phyloP scores from a whole-genome alignment of 2,329 filamentous ascomycete genomes.

The Aspergillus sp. region DNA sequence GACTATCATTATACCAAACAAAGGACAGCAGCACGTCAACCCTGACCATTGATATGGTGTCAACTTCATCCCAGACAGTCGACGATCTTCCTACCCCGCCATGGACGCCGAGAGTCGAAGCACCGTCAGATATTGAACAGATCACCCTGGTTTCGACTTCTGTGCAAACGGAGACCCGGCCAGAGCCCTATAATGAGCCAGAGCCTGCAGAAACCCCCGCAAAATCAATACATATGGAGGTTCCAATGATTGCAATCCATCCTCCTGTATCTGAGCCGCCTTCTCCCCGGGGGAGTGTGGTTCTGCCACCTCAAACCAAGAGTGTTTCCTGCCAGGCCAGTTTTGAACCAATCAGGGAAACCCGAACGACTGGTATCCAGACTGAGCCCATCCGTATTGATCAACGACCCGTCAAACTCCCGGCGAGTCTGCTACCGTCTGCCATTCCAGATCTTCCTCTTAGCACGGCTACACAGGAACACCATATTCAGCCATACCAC shows the following conservation, averaged over 20 bases:
- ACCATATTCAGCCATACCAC: conserved; percentile 34
- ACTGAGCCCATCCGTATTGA: conserved; percentile 91
- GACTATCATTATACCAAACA: conserved; percentile 15
- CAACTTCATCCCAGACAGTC: conserved; percentile 45
- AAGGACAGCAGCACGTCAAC: conserved; percentile 34
- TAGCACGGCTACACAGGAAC: conserved; percentile 21
- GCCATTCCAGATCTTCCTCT: conserved; percentile 60
- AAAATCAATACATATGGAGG: conserved; percentile 42
- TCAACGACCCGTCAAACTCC: conserved; percentile 70
- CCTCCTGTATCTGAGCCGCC: conserved; percentile 82
- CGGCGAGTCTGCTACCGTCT: conserved; percentile 76
- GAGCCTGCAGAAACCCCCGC: conserved; percentile 15
- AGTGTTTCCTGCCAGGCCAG: conserved; percentile 80
- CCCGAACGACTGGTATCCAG: conserved; percentile 66
- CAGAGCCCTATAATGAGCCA: conserved; percentile 15
- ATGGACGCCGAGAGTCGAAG: conserved; percentile 32
- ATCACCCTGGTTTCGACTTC: conserved; percentile 28
- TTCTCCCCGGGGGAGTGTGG: conserved; percentile 69
- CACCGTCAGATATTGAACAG: conserved; percentile 15
- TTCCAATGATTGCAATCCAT: conserved; percentile 88
- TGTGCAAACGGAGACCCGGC: conserved; percentile 36
- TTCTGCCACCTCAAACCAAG: conserved; percentile 78
- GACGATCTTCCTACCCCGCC: conserved; percentile 37
- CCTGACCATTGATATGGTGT: conserved; percentile 37
- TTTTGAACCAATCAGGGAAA: conserved; percentile 47